These are phyloP conservation scores for Sedum album DNA, from an alignment of 164 flowering plant species.

Conservation along the genomic window DNA sequence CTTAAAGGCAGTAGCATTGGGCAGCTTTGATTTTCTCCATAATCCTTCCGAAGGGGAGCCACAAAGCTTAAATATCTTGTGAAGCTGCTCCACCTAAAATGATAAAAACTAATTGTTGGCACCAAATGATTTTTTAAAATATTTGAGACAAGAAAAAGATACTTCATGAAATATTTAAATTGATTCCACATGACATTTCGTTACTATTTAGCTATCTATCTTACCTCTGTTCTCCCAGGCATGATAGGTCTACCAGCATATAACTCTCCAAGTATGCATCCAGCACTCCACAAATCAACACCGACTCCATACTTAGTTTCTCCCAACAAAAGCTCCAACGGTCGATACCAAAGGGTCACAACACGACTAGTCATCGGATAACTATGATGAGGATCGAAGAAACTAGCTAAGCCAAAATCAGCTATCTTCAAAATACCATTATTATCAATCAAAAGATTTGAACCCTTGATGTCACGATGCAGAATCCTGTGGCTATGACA, in stretches of 20 bases:
- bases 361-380: constrained; percentile 66
- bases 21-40: constrained; percentile 51
- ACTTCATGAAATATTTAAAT: neutral
- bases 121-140: neutral
- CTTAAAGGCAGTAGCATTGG: constrained; percentile 46
- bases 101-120: neutral
- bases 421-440: constrained; percentile 60
- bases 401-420: constrained; percentile 74
- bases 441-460: constrained; percentile 56
- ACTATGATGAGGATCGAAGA: constrained; percentile 30
- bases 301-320: constrained; percentile 57
- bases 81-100: constrained; percentile 74
- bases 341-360: constrained; percentile 82
- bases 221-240: constrained; percentile 85
- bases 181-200: neutral
- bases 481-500: neutral
- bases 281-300: constrained; percentile 78
- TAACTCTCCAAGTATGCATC: constrained; percentile 73
- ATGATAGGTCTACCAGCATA: constrained; percentile 66
- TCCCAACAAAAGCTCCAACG: constrained; percentile 74
- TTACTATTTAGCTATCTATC: neutral
- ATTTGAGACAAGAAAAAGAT: neutral
- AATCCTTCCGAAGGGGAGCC: constrained; percentile 78
- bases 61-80: constrained; percentile 72
- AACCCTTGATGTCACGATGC: constrained; percentile 59